phyloP scores from a whole-genome alignment of 2,329 filamentous ascomycete species.

The Claviceps spartinae region DNA sequence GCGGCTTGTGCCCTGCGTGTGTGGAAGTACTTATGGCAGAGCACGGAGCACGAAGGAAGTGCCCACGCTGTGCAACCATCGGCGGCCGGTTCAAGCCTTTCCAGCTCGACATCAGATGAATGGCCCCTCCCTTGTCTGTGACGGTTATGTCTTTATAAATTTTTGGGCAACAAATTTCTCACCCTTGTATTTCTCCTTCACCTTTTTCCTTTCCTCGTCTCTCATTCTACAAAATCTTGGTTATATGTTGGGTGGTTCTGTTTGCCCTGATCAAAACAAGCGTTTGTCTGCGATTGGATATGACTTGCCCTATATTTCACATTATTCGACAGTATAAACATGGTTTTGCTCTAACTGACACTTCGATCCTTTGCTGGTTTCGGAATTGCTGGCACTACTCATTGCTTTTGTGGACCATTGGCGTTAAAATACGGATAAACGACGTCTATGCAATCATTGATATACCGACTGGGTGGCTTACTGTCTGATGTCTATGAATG shows the following conservation, averaged over 20 bases:
- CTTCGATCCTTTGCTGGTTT: background rate
- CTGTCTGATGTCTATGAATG: constrained; percentile 1
- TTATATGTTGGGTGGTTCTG: background rate
- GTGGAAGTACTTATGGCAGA: constrained; percentile 69
- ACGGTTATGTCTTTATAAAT: constrained; percentile 1
- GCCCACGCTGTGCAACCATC: constrained; percentile 65
- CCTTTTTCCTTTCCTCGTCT: background rate
- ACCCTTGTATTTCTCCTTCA: background rate
- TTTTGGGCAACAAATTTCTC: background rate
- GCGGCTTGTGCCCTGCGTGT: constrained; percentile 78
- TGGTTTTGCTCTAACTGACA: background rate
- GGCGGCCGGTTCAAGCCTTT: constrained; percentile 75
- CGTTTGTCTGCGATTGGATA: background rate
- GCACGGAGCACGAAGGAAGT: constrained; percentile 62
- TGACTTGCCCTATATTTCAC: background rate
- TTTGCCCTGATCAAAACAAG: background rate
- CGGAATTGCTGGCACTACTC: background rate
- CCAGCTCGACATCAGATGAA: constrained; percentile 53
- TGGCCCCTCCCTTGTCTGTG: background rate
- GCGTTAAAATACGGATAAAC: constrained; percentile 4
- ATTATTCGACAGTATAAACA: background rate
- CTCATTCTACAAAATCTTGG: background rate
- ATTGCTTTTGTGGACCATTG: background rate
- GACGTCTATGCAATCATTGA: constrained; percentile 1
- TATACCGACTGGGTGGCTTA: background rate